A percentile compares a stretch with the other conserved stretches of the same genome.
phyloP scores from a whole-genome alignment of 1,284 basidiomycete species.

The Ganoderma multipileum region DNA sequence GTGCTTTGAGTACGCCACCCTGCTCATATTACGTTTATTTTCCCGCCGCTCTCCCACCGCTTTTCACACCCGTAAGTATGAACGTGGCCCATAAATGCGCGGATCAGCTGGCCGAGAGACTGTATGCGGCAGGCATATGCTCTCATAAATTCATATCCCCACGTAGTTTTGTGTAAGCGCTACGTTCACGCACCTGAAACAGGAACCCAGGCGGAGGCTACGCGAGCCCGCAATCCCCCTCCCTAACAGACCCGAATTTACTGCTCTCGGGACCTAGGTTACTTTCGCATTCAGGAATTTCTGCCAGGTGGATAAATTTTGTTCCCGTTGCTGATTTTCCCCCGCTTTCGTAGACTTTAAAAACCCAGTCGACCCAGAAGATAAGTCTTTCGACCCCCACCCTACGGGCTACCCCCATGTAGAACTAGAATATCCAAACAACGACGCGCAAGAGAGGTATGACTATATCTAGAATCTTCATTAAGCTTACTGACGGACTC shows the following conservation, averaged over 20 bases:
- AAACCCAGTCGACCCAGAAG: slow-evolving; percentile 63
- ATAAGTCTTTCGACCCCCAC: slow-evolving; percentile 65
- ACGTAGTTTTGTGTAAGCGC: background rate
- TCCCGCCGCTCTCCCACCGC: too few species aligned
- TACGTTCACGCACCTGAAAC: too few species aligned
- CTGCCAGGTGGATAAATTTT: background rate
- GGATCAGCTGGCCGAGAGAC: background rate
- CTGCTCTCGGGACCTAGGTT: too few species aligned
- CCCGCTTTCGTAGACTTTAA: slow-evolving; percentile 57
- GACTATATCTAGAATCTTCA: background rate
- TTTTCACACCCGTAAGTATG: too few species aligned
- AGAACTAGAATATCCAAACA: slow-evolving; percentile 78
- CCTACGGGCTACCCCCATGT: slow-evolving; percentile 62
- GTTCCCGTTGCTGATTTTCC: background rate
- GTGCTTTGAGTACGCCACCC: background rate
- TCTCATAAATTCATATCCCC: background rate
- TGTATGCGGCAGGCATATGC: background rate
- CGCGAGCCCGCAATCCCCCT: too few species aligned
- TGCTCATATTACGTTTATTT: background rate
- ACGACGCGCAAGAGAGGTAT: slow-evolving; percentile 65
- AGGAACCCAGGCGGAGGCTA: too few species aligned
- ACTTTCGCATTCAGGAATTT: background rate
- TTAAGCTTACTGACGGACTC: slow-evolving; percentile 13
- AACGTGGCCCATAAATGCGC: background rate
- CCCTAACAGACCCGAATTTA: too few species aligned